A percentile compares a stretch with the other conserved stretches of the same genome.
phyloP scores from a whole-genome alignment of 352 stramenopile genomes.

The Globisporangium apiculatum region DNA sequence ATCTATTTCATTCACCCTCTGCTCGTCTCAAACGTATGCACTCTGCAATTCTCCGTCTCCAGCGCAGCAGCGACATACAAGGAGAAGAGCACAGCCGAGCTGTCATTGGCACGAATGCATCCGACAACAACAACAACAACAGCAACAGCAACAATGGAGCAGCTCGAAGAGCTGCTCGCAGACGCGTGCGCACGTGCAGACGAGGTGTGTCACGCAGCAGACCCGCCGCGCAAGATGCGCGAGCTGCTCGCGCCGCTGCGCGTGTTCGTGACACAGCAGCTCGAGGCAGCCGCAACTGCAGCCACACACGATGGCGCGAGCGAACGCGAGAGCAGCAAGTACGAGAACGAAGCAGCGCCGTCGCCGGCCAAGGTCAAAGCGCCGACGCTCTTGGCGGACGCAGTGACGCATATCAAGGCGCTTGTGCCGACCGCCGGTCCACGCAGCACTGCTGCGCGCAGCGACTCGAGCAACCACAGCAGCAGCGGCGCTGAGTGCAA shows the following conservation, averaged over 20 bases:
- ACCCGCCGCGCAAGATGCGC: slow-evolving; percentile 33
- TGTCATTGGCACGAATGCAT: no score
- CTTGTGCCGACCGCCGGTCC: slow-evolving; percentile 15
- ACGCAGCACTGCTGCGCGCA: slow-evolving; percentile 8
- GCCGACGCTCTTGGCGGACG: slow-evolving; percentile 21
- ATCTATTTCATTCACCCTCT: no score
- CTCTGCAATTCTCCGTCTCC: no score
- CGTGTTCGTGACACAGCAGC: slow-evolving; percentile 24
- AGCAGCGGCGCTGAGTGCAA: slow-evolving; percentile 1
- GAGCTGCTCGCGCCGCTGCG: slow-evolving; percentile 50
- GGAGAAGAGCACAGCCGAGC: no score
- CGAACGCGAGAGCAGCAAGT: background rate
- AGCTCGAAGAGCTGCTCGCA: slow-evolving; percentile 57
- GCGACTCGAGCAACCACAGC: slow-evolving; percentile 15
- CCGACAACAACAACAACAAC: background rate
- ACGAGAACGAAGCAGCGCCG: background rate
- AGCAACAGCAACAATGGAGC: slow-evolving; percentile 31
- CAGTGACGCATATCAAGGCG: slow-evolving; percentile 29
- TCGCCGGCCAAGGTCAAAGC: slow-evolving; percentile 5
- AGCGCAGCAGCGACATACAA: no score
- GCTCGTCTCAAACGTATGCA: no score
- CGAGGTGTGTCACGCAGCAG: slow-evolving; percentile 24
- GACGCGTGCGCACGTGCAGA: slow-evolving; percentile 32
- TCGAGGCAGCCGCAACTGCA: slow-evolving; percentile 6
- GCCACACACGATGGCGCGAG: background rate